Conservation (phyloP, 1,139 yeast species). For the Candida sp. region DNA sequence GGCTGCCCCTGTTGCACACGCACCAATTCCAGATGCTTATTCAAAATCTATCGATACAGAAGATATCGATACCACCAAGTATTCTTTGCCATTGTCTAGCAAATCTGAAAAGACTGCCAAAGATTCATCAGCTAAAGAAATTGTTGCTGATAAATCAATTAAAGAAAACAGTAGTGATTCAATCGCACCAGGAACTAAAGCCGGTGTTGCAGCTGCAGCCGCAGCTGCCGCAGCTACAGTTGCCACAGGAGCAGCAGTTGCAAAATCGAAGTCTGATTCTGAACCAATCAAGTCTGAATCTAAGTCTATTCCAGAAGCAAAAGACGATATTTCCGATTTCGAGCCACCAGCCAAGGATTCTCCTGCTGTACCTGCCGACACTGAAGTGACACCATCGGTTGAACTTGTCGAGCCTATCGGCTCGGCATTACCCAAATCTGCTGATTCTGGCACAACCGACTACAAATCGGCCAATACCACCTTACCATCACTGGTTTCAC, state of each 20-base stretch:
- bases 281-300: background rate
- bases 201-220: background rate
- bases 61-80: constrained; percentile 2
- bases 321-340: background rate
- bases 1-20: background rate
- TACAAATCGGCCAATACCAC: background rate
- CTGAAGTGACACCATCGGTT: background rate
- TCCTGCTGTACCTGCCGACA: background rate
- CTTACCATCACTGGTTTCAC: background rate
- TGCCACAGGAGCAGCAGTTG: no score
- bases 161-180: background rate
- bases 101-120: background rate
- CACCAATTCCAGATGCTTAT: constrained; percentile 1
- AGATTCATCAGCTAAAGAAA: background rate
- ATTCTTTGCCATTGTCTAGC: background rate
- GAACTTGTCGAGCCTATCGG: background rate
- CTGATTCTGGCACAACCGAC: background rate
- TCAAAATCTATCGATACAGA: background rate
- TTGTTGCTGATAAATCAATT: background rate
- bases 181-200: constrained; percentile 2
- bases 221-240: constrained; percentile 1
- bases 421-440: background rate
- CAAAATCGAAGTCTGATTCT: background rate
- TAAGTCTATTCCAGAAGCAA: constrained; percentile 1
- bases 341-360: background rate